A percentile compares a stretch with the other conserved stretches of the same genome.
Evolutionary conservation across 768 basidiomycete species (phyloP).

Genomic region (Russula olivacea): DNA sequence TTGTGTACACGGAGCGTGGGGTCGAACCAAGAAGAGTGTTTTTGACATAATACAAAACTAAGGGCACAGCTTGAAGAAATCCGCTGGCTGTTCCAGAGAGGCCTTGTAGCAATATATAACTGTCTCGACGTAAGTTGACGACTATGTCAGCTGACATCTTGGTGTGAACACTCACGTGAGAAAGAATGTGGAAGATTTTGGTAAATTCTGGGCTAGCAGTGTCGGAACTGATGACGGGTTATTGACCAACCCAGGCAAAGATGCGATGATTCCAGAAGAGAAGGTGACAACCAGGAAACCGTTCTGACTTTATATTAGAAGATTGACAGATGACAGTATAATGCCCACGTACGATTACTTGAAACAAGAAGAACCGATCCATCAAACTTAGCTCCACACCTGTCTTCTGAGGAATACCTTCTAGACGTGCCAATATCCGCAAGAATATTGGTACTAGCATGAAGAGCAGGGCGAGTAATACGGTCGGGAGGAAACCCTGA

Average conservation of each 20-base stretch:
- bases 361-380: slow-evolving; percentile 89
- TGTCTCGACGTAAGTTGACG: slow-evolving; percentile 26
- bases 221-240: slow-evolving; percentile 66
- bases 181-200: slow-evolving; percentile 84
- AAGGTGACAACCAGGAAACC: slow-evolving; percentile 91
- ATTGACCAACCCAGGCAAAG: slow-evolving; percentile 54
- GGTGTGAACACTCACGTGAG: slow-evolving; percentile 49
- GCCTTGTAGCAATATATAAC: slow-evolving; percentile 75
- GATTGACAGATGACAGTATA: background rate
- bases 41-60: slow-evolving; percentile 87
- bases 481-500: slow-evolving; percentile 83
- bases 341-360: slow-evolving; percentile 62
- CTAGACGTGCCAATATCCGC: slow-evolving; percentile 74
- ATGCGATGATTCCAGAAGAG: slow-evolving; percentile 73
- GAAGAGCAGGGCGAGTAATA: slow-evolving; percentile 85
- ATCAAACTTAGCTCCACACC: slow-evolving; percentile 86
- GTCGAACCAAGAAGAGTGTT: slow-evolving; percentile 81
- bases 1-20: slow-evolving; percentile 74
- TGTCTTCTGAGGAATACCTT: slow-evolving; percentile 86
- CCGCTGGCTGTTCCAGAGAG: slow-evolving; percentile 73
- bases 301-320: slow-evolving; percentile 45
- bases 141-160: background rate
- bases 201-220: slow-evolving; percentile 75
- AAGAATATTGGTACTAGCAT: slow-evolving; percentile 83
- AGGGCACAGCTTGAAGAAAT: slow-evolving; percentile 68